Percentiles rank a stretch among this genome's conserved stretches.
Conservation (phyloP, 1,284 basidiomycete genomes). For the Athelia sp. region DNA sequence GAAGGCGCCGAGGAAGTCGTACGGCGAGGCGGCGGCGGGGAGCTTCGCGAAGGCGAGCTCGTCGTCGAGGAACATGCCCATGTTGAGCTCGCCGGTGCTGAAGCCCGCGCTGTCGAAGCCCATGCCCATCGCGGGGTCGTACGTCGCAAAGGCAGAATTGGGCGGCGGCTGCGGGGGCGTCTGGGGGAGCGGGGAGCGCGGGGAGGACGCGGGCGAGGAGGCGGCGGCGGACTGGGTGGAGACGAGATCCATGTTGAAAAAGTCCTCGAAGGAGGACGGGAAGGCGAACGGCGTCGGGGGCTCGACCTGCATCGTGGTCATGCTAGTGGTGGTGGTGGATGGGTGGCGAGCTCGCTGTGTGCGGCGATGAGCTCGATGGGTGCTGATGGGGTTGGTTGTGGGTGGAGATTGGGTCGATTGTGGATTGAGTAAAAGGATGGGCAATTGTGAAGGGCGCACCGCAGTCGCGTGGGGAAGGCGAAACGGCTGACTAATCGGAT, state of each 20-base stretch:
- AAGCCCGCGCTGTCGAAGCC: neutral
- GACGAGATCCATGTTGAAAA: constrained; percentile 45
- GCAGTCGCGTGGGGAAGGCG: too few relatives aligned
- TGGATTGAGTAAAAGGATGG: too few relatives aligned
- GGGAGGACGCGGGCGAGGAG: constrained; percentile 25
- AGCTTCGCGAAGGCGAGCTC: constrained; percentile 34
- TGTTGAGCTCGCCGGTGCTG: constrained; percentile 36
- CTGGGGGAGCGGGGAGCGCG: constrained; percentile 27
- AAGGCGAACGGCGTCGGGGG: constrained; percentile 13
- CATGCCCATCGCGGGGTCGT: neutral
- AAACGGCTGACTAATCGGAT: too few relatives aligned
- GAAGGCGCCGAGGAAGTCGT: constrained; percentile 33
- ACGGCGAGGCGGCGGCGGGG: constrained; percentile 26
- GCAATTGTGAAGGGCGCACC: too few relatives aligned
- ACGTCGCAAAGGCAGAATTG: constrained; percentile 20
- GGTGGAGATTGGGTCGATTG: too few relatives aligned
- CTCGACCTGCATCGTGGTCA: constrained; percentile 28
- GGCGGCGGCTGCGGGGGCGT: constrained; percentile 19
- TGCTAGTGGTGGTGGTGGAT: too few relatives aligned
- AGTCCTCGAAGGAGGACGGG: constrained; percentile 36
- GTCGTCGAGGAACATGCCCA: constrained; percentile 37
- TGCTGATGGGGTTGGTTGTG: too few relatives aligned
- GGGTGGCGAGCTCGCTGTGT: too few relatives aligned
- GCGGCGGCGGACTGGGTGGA: constrained; percentile 10
- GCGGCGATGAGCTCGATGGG: too few relatives aligned